Conservation (phyloP, 441 rosid genomes). For the Syzygium malaccense region DNA sequence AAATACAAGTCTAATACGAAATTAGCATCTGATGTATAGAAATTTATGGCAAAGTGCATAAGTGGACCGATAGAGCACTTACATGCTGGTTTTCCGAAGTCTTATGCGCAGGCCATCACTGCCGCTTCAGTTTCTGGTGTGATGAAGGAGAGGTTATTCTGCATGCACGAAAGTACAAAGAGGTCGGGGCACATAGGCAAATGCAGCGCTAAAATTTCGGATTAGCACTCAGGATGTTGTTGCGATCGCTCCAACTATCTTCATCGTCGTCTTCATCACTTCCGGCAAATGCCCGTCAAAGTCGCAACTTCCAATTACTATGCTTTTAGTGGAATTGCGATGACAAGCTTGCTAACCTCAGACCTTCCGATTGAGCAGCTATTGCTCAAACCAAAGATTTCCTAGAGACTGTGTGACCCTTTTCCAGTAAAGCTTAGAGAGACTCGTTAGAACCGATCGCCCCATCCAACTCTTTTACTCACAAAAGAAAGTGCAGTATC, state of each 20-base stretch:
- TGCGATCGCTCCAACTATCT: not conserved
- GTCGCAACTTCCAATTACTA: not conserved
- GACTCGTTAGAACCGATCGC: not conserved
- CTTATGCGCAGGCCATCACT: not conserved
- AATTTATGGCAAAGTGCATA: not conserved
- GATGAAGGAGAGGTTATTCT: not conserved
- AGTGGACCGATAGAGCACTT: not conserved
- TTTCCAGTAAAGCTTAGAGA: too few species aligned
- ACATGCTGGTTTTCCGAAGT: not conserved
- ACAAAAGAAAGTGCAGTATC: not conserved
- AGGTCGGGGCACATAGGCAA: not conserved
- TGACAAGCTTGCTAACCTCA: not conserved
- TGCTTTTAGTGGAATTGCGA: not conserved
- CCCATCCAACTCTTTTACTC: not conserved
- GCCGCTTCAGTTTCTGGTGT: not conserved
- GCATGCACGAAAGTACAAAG: not conserved
- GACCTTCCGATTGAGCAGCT: not conserved
- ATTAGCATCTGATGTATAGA: not conserved
- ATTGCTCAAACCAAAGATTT: not conserved
- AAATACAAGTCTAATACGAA: not conserved
- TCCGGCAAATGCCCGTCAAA: not conserved
- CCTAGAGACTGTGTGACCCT: too few species aligned
- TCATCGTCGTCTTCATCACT: not conserved
- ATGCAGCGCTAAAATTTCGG: not conserved
- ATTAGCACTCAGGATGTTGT: not conserved